Conservation (phyloP, 2,329 filamentous ascomycete species). For the Botrytis deweyae region DNA sequence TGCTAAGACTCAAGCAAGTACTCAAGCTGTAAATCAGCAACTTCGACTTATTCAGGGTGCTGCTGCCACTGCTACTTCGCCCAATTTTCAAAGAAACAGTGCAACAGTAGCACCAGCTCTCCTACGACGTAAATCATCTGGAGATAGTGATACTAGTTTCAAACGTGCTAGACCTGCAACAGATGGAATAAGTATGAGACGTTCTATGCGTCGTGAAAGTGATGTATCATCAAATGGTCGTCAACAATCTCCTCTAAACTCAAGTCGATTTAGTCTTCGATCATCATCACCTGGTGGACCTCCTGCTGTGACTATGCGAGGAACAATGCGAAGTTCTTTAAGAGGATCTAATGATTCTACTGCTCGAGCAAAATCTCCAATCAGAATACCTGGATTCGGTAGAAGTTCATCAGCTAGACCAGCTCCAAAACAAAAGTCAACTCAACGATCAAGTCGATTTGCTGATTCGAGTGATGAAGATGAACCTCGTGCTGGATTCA, state of each 20-base stretch:
- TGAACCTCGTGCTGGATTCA: conserved; percentile 35
- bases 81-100: conserved; percentile 20
- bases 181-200: conserved; percentile 62
- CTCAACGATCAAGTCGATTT: conserved; percentile 35
- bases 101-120: conserved; percentile 31
- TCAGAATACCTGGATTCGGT: conserved; percentile 32
- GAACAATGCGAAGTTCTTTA: conserved; percentile 41
- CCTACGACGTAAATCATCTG: conserved; percentile 56
- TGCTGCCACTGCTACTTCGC: conserved; percentile 27
- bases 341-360: conserved; percentile 32
- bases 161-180: conserved; percentile 57
- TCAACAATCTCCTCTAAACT: conserved; percentile 42
- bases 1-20: conserved; percentile 24
- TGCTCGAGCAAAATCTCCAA: conserved; percentile 27
- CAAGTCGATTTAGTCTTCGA: conserved; percentile 68
- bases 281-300: conserved; percentile 64
- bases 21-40: conserved; percentile 30
- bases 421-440: conserved; percentile 26
- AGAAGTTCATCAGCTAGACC: conserved; percentile 27
- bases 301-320: conserved; percentile 43
- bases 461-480: conserved; percentile 41
- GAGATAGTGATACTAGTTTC: conserved; percentile 80
- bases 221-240: conserved; percentile 37
- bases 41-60: conserved; percentile 30
- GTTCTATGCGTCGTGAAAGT: conserved; percentile 63